Evolutionary conservation across 2,329 filamentous ascomycete species (phyloP), one percentile per base, ranked within the genome.

Genomic region (Acephala macrosclerotiorum): DNA sequence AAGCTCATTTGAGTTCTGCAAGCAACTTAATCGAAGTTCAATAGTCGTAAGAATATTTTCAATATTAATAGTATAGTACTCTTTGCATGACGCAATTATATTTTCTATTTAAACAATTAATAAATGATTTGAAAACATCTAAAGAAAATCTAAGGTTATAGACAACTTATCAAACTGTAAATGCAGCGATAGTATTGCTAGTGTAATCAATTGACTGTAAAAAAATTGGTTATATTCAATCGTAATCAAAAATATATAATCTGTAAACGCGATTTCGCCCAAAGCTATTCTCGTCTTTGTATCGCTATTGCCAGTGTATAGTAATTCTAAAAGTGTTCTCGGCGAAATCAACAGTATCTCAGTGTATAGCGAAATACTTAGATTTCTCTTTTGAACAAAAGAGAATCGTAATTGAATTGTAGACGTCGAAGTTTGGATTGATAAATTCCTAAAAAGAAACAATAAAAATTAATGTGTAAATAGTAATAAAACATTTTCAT

Each of bases 401-500:
- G 29, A 40, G 9, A 57, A 53, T 55, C 40, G 29, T 35, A 60
- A 55, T 35, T 56, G 60, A 40, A 67, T 47, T 60, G 66, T 66
- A 38, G 66, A 65, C 47, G 51, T 63, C 18, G 68, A 68, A 57
- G 65, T 58, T 26, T 53, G 8, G 18, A 63, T 14, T 58, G 33
- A 60, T 18, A 56, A 33, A 62, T 33, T 65, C 20, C 20, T 53
- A 67, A 61, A 66, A 42, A 64, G 22, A 18, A 5, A 33, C 22
- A 60, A 68, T 33, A 63, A 68, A 16, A 63, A 60, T 63, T 61
- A 70, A 47, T 51, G 36, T 40, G 55, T 65, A 47, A 63, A 57
- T 57, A 56, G 63, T 47, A 64, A 61, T 36, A 71, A 40, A 20
- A 66, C 33, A 60, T 61, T 71, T 59, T 70, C 59, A 57, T 67